Evolutionary conservation across 1,139 yeast species (phyloP).

Genomic region (Suhomyces kunorum): DNA sequence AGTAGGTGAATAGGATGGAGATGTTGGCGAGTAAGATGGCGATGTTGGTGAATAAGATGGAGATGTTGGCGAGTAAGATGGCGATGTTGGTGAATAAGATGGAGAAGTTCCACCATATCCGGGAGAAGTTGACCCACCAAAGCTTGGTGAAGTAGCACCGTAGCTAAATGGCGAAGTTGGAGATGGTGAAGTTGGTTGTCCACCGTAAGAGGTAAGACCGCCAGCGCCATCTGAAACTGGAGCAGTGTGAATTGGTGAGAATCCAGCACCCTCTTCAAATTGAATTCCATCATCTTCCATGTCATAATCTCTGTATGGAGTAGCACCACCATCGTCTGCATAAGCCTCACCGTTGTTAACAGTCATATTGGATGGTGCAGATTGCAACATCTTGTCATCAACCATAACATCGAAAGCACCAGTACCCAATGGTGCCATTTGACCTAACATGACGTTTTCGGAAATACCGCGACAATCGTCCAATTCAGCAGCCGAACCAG

Average conservation of each 20-base stretch:
- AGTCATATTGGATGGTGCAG: conserved; percentile 58
- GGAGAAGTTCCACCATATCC: conserved; percentile 56
- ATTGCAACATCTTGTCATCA: conserved; percentile 82
- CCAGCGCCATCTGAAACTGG: conserved; percentile 82
- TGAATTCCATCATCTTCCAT: conserved; percentile 77
- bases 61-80: conserved; percentile 55
- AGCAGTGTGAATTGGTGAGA: conserved; percentile 92
- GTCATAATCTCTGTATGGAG: conserved; percentile 85
- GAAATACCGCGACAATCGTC: conserved; percentile 99
- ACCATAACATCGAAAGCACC: conserved; percentile 97
- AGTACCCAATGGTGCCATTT: conserved; percentile 98
- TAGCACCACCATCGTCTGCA: conserved; percentile 79
- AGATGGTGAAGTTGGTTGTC: conserved; percentile 58
- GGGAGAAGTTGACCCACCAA: conserved; percentile 71
- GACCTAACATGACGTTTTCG: conserved; percentile 96
- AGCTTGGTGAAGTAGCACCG: conserved; percentile 45
- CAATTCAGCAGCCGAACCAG: conserved; percentile 96
- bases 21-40: conserved; percentile 72
- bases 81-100: conserved; percentile 43
- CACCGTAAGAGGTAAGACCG: conserved; percentile 88
- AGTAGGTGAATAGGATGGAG: conserved; percentile 73
- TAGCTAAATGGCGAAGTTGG: conserved; percentile 60
- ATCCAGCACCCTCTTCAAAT: conserved; percentile 81
- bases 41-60: conserved; percentile 67
- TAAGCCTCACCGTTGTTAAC: conserved; percentile 31